Percentiles rank a stretch among this genome's conserved stretches.
Evolutionary conservation across 495 filamentous ascomycete genomes (phyloP).

Genomic region (Aspergillus egyptiacus): DNA sequence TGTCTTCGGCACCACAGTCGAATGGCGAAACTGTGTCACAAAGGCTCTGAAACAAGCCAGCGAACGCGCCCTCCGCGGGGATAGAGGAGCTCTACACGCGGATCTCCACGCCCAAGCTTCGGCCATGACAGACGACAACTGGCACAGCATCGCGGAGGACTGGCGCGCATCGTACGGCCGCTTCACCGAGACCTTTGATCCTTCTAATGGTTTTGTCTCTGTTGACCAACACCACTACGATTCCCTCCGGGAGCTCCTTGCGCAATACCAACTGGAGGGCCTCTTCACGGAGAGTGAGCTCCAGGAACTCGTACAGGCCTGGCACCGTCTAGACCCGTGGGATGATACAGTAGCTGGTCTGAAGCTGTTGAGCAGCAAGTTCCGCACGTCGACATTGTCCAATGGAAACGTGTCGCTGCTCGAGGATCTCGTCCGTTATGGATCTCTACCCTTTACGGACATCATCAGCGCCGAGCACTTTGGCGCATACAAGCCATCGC

Average conservation of each 20-base stretch:
- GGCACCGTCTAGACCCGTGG: constrained; percentile 71
- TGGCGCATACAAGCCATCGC: constrained; percentile 70
- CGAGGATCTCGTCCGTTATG: constrained; percentile 53
- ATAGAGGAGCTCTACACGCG: constrained; percentile 38
- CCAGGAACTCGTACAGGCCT: constrained; percentile 51
- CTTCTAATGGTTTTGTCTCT: constrained; percentile 43
- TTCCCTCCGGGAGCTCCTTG: constrained; percentile 52
- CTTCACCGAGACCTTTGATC: constrained; percentile 51
- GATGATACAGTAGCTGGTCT: constrained; percentile 55
- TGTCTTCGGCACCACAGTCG: constrained; percentile 71
- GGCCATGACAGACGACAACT: constrained; percentile 49
- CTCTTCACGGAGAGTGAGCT: constrained; percentile 57
- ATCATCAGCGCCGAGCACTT: constrained; percentile 65
- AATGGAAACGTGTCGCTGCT: constrained; percentile 68
- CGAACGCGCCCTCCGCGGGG: constrained; percentile 36
- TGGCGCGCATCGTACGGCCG: constrained; percentile 59
- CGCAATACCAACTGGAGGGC: constrained; percentile 44
- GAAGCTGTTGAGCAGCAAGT: constrained; percentile 45
- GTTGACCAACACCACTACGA: constrained; percentile 66
- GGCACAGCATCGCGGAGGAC: constrained; percentile 56
- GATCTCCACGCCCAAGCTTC: constrained; percentile 43
- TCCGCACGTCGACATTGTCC: constrained; percentile 59
- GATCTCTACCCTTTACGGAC: constrained; percentile 53
- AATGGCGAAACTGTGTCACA: constrained; percentile 61
- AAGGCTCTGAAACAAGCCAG: constrained; percentile 39